Base-by-base conservation (phyloP, 257 asterid genomes). In the Solanum dulcamara region DNA sequence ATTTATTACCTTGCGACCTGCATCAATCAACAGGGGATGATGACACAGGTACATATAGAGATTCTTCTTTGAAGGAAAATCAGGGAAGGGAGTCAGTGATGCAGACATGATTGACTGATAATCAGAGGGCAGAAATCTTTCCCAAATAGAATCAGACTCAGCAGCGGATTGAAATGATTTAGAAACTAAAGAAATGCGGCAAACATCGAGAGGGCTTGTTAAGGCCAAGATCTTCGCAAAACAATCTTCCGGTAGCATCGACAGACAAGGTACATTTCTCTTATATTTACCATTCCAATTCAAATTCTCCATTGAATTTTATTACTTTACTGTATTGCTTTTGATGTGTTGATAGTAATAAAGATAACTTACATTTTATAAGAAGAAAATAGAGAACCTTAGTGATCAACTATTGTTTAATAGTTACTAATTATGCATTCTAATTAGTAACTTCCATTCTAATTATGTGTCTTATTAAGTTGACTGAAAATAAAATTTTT, bases 11-110 rank as follows among this genome's bases (percentile, higher is more conserved):
- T 72, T 72, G 83, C 48, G 64, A 24, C 35, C 86, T 22, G n/a
- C 86, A 26, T 72, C 86, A 55, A 84, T 84, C 5, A 84, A 66
- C 66, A 72, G 75, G 13, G 83, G 83, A 53, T n/a, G 7, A 51
- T n/a, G 51, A n/a, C 57, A 74, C 2, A 84, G 83, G 28, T 55
- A 22, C 30, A 72, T 24, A 68, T 2, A 84, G 44, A 70, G 46
- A 67, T 55, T 62, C 48, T 46, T 84, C 22, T 38, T 55, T 1
- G 62, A 53, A 53, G 28, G 35, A 10, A 84, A 72, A 13, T 68
- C 44, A 10, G 57, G 55, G 6, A 53, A 2, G 7, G 37, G 84
- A 74, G 3, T 51, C 68, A 77, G 42, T 44, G 53, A 33, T 75
- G 5, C 9, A 0, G 46, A 15, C 17, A 37, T 51, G 15, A 84